phyloP scores from a whole-genome alignment of 106 monocot genomes.

The Apostasia ramifera region DNA sequence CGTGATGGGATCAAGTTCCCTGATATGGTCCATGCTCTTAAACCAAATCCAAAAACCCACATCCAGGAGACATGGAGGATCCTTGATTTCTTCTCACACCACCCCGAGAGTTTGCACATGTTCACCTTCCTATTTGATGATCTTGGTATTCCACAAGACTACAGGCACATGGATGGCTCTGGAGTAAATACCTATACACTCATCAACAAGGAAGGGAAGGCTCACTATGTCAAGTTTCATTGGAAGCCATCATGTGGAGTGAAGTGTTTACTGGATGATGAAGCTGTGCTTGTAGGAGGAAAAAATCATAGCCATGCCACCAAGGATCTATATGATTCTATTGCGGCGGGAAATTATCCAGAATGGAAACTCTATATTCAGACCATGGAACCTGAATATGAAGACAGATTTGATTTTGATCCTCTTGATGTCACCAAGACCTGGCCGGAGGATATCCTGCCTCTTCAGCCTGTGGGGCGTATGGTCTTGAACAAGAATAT shows the following conservation, averaged over 20 bases:
- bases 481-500: slow-evolving; percentile 85
- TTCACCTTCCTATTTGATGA: slow-evolving; percentile 84
- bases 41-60: slow-evolving; percentile 80
- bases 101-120: slow-evolving; percentile 85
- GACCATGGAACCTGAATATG: slow-evolving; percentile 66
- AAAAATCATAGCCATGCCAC: slow-evolving; percentile 84
- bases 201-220: slow-evolving; percentile 53
- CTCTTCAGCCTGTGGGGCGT: slow-evolving; percentile 82
- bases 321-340: slow-evolving; percentile 71
- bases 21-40: slow-evolving; percentile 83
- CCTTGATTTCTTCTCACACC: slow-evolving; percentile 86
- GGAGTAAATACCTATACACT: slow-evolving; percentile 81
- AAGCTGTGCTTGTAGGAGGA: slow-evolving; percentile 65
- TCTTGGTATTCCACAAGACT: slow-evolving; percentile 63
- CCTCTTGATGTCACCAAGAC: slow-evolving; percentile 89
- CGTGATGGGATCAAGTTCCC: slow-evolving; percentile 87
- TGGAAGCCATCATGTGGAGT: slow-evolving; percentile 90
- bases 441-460: slow-evolving; percentile 80
- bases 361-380: slow-evolving; percentile 89
- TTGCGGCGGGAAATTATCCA: slow-evolving; percentile 68
- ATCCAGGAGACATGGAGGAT: slow-evolving; percentile 86
- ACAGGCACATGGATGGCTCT: slow-evolving; percentile 88
- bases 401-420: slow-evolving; percentile 78
- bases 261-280: slow-evolving; percentile 70
- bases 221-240: slow-evolving; percentile 81